A percentile compares a stretch with the other conserved stretches of the same genome.
phyloP scores from a whole-genome alignment of 768 basidiomycete species.

The Multifurca ochricompacta region DNA sequence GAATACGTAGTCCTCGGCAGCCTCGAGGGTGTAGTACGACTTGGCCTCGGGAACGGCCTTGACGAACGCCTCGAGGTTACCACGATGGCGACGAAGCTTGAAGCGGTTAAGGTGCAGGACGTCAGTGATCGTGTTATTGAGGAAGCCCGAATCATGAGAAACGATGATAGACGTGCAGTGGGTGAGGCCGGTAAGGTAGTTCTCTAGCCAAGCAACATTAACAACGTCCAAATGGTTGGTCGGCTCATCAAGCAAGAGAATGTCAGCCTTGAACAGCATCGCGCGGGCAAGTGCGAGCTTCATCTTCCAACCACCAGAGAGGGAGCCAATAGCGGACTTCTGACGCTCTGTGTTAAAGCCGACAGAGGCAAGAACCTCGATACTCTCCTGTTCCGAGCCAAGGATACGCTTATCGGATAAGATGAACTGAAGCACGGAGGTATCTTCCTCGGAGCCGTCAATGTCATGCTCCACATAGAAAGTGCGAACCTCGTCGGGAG shows the following conservation, averaged over 20 bases:
- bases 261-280: conserved; percentile 97
- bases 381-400: conserved; percentile 58
- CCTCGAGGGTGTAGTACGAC: conserved; percentile 95
- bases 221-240: conserved; percentile 97
- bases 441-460: conserved; percentile 90
- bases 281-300: conserved; percentile 96
- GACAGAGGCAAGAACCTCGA: conserved; percentile 80
- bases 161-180: conserved; percentile 97
- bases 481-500: conserved; percentile 93
- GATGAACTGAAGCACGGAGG: conserved; percentile 85
- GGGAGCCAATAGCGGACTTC: conserved; percentile 72
- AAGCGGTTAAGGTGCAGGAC: conserved; percentile 97
- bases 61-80: conserved; percentile 93
- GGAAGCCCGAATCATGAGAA: conserved; percentile 95
- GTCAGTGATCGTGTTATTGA: conserved; percentile 97
- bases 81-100: conserved; percentile 92
- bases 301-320: conserved; percentile 99
- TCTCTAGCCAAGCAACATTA: conserved; percentile 97
- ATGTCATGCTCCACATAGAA: conserved; percentile 99
- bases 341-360: conserved; percentile 90
- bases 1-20: conserved; percentile 96
- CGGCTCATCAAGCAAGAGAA: conserved; percentile 92
- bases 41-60: conserved; percentile 93
- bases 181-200: conserved; percentile 79
- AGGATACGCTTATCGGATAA: conserved; percentile 76